Evolutionary conservation across 306 rosid species (phyloP).

Genomic region (Mimosa pudica): DNA sequence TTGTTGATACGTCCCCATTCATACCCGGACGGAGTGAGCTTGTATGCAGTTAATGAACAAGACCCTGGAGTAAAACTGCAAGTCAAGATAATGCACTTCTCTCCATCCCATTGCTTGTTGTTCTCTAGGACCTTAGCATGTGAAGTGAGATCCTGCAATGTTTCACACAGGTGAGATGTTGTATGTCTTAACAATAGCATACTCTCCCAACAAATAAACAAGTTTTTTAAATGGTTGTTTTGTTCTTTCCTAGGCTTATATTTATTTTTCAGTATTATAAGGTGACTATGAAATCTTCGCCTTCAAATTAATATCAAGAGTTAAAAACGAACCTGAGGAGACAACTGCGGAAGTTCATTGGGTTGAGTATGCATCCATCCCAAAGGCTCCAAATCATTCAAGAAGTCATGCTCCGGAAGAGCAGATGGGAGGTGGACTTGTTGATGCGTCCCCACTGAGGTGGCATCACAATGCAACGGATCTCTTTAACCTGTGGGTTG

Average conservation of each 20-base stretch:
- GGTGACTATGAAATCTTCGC: not conserved
- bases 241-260: no score
- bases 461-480: slow-evolving; percentile 94
- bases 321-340: slow-evolving; percentile 74
- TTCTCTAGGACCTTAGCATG: slow-evolving; percentile 94
- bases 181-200: not conserved
- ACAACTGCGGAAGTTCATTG: slow-evolving; percentile 97
- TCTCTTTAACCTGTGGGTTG: slow-evolving; percentile 98
- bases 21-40: slow-evolving; percentile 93
- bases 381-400: slow-evolving; percentile 94
- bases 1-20: slow-evolving; percentile 98
- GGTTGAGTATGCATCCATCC: slow-evolving; percentile 99
- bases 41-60: slow-evolving; percentile 93
- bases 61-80: slow-evolving; percentile 99
- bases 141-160: slow-evolving; percentile 84
- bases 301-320: not conserved
- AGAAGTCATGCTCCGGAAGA: slow-evolving; percentile 96
- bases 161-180: slow-evolving; percentile 24
- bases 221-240: not conserved
- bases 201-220: not conserved
- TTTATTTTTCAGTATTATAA: not conserved
- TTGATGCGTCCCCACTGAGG: slow-evolving; percentile 98
- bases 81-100: slow-evolving; percentile 87
- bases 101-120: slow-evolving; percentile 99
- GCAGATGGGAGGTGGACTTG: slow-evolving; percentile 95